Conservation (phyloP, 2,329 filamentous ascomycete genomes). For the Ustilaginoidea virens region DNA sequence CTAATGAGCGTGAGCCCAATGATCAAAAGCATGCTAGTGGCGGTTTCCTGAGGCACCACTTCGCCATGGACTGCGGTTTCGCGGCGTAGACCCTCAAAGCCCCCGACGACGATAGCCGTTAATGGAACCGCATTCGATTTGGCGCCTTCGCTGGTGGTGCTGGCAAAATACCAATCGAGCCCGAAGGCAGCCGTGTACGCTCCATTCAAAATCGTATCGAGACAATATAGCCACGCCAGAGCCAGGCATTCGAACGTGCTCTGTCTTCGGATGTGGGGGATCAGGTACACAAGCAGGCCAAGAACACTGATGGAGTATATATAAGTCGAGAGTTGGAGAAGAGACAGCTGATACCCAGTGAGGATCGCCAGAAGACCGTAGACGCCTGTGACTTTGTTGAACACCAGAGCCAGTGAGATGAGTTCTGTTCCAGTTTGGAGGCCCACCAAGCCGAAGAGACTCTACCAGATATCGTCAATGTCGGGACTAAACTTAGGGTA, state of each 20-base stretch:
- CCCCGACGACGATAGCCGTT: constrained; percentile 15
- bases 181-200: constrained; percentile 73
- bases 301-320: constrained; percentile 69
- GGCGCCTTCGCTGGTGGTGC: constrained; percentile 29
- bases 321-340: constrained; percentile 80
- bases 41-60: constrained; percentile 40
- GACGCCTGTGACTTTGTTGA: constrained; percentile 85
- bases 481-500: neutral
- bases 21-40: constrained; percentile 65
- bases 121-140: constrained; percentile 9
- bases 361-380: constrained; percentile 82
- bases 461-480: constrained; percentile 32
- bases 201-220: constrained; percentile 71
- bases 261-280: constrained; percentile 66
- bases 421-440: constrained; percentile 77
- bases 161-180: constrained; percentile 68
- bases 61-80: constrained; percentile 19
- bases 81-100: constrained; percentile 17
- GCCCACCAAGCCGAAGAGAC: constrained; percentile 72
- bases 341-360: constrained; percentile 70
- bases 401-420: constrained; percentile 65
- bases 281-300: constrained; percentile 49
- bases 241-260: constrained; percentile 65
- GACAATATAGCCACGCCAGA: constrained; percentile 70
- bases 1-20: constrained; percentile 58